Base-by-base conservation (phyloP, 2,329 filamentous ascomycete species). In the Colletotrichum limetticola region DNA sequence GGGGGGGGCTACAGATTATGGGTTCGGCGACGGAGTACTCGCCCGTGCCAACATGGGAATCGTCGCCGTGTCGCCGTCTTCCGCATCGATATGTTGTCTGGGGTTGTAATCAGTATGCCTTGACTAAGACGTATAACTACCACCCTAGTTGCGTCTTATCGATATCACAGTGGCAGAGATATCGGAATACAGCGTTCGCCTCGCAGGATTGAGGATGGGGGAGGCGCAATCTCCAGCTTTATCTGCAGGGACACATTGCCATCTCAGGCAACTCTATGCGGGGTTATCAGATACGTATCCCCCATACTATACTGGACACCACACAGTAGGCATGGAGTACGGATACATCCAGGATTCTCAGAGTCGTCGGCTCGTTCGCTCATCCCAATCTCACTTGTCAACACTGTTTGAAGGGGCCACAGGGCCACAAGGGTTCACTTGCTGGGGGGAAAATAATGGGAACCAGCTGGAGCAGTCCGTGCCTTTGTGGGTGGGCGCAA, bases 331-430 rank as follows among this genome's bases (percentile, higher is more conserved):
- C 30, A 32, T 0, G 30, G 30, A 42, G 8, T 16, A 42, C 35
- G 35, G 35, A 16, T 42, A 16, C 35, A 42, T 42, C 35, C 35
- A 42, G 35, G 35, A 42, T 42, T 6, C 30, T 42, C 42, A 46
- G 16, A 46, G 16, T 46, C 1, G 30, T 32, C 9, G 8, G 8
- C 30, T 32, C 1, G 30, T 8, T 65, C 52, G 52, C 30, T 16
- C 62, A 65, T 65, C 62, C 52, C 52, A 65, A 65, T 65, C n/a
- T 64, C 42, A 28, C 46, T 37, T 35, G n/a, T 63, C 59, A 62
- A 19, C 52, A 2, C 59, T 62, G 19, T 32, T 11, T 22, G 22
- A 35, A 32, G 30, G 30, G 30, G 30, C 30, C 30, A 32, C 30
- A 5, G 46, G 46, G 12, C 24, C 30, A 16, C 49, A 65, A 65